Evolutionary conservation across 148 eudicot species (phyloP), one percentile per base, ranked within the genome.

Genomic region (Dianthus caryophyllus): DNA sequence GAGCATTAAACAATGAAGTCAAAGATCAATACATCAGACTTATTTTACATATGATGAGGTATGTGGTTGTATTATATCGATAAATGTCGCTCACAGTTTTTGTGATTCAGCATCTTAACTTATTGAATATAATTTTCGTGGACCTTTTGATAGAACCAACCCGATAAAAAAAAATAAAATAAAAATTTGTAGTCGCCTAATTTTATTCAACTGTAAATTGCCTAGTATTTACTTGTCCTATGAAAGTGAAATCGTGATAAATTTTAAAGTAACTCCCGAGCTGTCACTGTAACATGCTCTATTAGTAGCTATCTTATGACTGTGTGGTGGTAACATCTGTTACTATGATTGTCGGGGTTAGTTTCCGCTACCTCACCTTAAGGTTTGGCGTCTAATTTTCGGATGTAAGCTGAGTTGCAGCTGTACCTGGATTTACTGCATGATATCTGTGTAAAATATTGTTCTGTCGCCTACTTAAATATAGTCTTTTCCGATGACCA

Each of bases 21-120:
- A 60, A n/a, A 31, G 44, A 59, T 59, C 64, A 16, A 8, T 31
- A 33, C 22, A n/a, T 17, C 44, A 1, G 1, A 27, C 13, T 26
- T 26, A 27, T 56, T 56, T 4, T 26, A 54, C 25, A 24, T 24
- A 6, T 41, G 43, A 10, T 20, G 25, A 31, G 25, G 64, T 18
- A 60, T 60, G 49, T 61, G 1, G 20, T 26, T 21, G 29, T 39
- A 61, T 11, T 39, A 8, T 61, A 41, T 22, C 20, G 49, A 39
- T 61, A 21, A 12, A 60, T 60, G 47, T 36, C 27, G 16, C 64
- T 36, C 33, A 30, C 50, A 61, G n/a, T 61, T 61, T 39, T 49
- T 39, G 30, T 61, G 29, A 61, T 61, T 61, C 29, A 22, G 27
- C 29, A 39, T 60, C 15, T 36, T 60, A 2, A 21, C 44, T 21